phyloP scores from a whole-genome alignment of 805 yeast species.

The Debaryomyces tyrocola region DNA sequence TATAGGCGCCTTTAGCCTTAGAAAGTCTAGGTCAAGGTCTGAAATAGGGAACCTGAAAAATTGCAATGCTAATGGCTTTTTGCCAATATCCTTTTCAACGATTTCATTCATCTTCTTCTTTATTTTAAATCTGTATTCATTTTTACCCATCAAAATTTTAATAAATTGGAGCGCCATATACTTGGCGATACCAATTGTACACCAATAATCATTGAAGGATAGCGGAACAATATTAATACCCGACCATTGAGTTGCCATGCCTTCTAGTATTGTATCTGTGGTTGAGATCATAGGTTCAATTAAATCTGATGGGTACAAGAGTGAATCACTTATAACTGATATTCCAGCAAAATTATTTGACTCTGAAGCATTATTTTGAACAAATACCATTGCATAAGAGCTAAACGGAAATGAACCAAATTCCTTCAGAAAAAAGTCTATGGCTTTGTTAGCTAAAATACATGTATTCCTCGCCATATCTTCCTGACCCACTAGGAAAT shows the following conservation, averaged over 20 bases:
- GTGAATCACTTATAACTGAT: constrained; percentile 55
- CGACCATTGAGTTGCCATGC: constrained; percentile 87
- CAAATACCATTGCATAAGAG: constrained; percentile 74
- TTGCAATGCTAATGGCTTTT: constrained; percentile 78
- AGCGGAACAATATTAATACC: constrained; percentile 88
- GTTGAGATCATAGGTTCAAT: constrained; percentile 77
- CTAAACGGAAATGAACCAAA: constrained; percentile 93
- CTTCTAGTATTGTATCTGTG: constrained; percentile 67
- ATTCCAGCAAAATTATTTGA: constrained; percentile 72
- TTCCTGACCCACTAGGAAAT: constrained; percentile 59
- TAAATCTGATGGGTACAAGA: constrained; percentile 69
- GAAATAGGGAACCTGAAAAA: constrained; percentile 62
- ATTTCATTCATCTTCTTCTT: constrained; percentile 64
- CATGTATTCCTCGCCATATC: constrained; percentile 69
- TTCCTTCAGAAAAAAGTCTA: constrained; percentile 81
- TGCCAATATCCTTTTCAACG: constrained; percentile 73
- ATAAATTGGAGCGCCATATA: constrained; percentile 79
- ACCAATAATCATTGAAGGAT: constrained; percentile 81
- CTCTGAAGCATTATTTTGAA: constrained; percentile 51
- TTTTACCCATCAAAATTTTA: constrained; percentile 72
- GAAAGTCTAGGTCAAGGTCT: constrained; percentile 62
- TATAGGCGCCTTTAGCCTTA: constrained; percentile 79
- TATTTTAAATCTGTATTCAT: constrained; percentile 74
- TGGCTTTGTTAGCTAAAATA: constrained; percentile 69
- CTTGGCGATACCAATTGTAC: constrained; percentile 79